Conservation (phyloP, 179 eudicot genomes). For the Carnegiea gigantea region DNA sequence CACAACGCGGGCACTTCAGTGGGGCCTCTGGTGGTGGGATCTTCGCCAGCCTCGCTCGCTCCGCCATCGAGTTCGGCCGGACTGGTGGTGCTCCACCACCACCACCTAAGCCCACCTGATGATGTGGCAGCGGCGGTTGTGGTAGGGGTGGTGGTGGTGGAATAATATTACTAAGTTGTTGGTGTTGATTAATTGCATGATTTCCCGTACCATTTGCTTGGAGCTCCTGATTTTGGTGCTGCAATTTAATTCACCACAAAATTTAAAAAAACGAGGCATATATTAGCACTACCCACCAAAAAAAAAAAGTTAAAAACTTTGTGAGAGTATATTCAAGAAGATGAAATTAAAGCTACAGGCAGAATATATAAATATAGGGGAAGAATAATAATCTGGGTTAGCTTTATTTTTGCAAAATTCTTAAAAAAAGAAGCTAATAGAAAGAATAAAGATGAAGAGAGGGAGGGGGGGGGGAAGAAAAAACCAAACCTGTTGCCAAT, state of each 20-base stretch:
- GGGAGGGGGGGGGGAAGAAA: not conserved
- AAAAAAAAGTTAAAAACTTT: slow-evolving; percentile 11
- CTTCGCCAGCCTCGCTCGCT: slow-evolving; percentile 49
- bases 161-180: slow-evolving; percentile 18
- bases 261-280: not conserved
- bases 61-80: slow-evolving; percentile 56
- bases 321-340: slow-evolving; percentile 40
- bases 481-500: slow-evolving; percentile 83
- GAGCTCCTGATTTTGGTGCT: slow-evolving; percentile 45
- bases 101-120: slow-evolving; percentile 4
- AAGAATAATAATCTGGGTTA: slow-evolving; percentile 34
- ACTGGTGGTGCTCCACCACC: slow-evolving; percentile 26
- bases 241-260: slow-evolving; percentile 7
- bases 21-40: slow-evolving; percentile 52
- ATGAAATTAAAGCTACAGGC: slow-evolving; percentile 21
- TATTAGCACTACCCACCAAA: not conserved
- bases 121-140: slow-evolving; percentile 24
- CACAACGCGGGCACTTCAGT: slow-evolving; percentile 60
- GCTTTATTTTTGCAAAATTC: slow-evolving; percentile 1
- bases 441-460: slow-evolving; percentile 1
- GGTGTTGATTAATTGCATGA: slow-evolving; percentile 33
- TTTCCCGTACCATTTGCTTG: slow-evolving; percentile 26
- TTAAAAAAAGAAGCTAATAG: slow-evolving; percentile 33
- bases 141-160: slow-evolving; percentile 38
- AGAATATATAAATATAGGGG: slow-evolving; percentile 33